phyloP scores from a whole-genome alignment of 2,329 filamentous ascomycete genomes.

The Neofusicoccum cordaticola region DNA sequence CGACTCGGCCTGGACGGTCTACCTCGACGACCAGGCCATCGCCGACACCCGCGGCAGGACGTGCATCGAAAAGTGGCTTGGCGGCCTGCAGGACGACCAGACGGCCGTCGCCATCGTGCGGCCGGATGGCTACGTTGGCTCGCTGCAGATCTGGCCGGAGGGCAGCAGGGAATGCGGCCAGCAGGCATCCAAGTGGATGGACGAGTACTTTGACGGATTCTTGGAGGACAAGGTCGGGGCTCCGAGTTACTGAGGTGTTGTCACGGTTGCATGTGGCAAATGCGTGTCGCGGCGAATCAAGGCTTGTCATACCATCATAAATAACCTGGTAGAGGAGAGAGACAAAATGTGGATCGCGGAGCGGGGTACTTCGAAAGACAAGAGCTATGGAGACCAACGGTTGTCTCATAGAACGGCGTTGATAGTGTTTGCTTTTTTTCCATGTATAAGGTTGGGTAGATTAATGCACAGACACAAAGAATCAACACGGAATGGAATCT shows the following conservation, averaged over 20 bases:
- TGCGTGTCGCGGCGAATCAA: too few species aligned
- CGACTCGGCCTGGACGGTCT: conserved; percentile 68
- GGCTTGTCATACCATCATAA: too few species aligned
- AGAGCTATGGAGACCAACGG: not conserved
- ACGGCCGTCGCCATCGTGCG: conserved; percentile 66
- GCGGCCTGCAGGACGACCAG: conserved; percentile 54
- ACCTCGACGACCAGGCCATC: conserved; percentile 63
- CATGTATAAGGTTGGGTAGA: not conserved
- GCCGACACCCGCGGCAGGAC: conserved; percentile 50
- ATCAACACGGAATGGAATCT: too few species aligned
- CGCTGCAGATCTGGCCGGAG: conserved; percentile 47
- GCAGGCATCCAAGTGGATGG: conserved; percentile 45
- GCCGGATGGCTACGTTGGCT: conserved; percentile 72
- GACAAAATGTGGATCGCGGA: too few species aligned
- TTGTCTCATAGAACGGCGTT: not conserved
- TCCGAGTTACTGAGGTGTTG: too few species aligned
- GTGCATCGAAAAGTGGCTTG: conserved; percentile 70
- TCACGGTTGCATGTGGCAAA: too few species aligned
- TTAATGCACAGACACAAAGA: not conserved
- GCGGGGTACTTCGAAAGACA: not conserved
- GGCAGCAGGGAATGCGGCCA: conserved; percentile 30
- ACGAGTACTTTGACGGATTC: conserved; percentile 52
- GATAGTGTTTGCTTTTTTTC: not conserved
- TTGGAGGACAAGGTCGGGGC: conserved; percentile 25
- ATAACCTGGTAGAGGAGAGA: too few species aligned